Conservation (phyloP, 108 stramenopile species). For the Conticribra weissflogii region DNA sequence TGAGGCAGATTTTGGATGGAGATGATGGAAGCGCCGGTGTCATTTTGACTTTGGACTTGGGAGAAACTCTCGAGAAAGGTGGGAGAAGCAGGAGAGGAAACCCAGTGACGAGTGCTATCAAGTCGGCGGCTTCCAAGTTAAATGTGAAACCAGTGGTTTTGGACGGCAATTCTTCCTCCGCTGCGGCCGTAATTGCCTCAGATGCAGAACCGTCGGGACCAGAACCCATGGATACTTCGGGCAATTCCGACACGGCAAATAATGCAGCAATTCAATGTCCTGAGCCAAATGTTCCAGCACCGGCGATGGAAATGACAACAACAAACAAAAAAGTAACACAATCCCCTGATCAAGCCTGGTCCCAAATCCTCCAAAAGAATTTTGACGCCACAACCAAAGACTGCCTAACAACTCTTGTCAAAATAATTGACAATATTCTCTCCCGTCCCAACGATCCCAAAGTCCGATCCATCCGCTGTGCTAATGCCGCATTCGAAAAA, state of each 20-base stretch:
- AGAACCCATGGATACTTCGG: slow-evolving; percentile 20
- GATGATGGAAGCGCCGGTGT: slow-evolving; percentile 50
- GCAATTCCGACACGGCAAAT: not conserved
- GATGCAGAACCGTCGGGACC: slow-evolving; percentile 7
- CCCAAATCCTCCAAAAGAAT: slow-evolving; percentile 49
- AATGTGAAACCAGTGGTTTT: slow-evolving; percentile 26
- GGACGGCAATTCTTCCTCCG: not conserved
- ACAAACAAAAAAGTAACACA: not conserved
- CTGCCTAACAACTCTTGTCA: slow-evolving; percentile 69
- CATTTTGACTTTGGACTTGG: slow-evolving; percentile 28
- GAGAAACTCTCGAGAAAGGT: not conserved
- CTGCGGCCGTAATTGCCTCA: slow-evolving; percentile 1
- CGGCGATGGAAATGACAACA: not conserved
- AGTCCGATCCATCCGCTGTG: slow-evolving; percentile 68
- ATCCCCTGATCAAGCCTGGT: slow-evolving; percentile 46
- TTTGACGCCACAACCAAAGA: slow-evolving; percentile 66
- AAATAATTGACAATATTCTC: slow-evolving; percentile 76
- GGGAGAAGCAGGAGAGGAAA: not conserved
- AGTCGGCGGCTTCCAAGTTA: slow-evolving; percentile 34
- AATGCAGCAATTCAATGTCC: no score
- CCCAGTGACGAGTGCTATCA: slow-evolving; percentile 13
- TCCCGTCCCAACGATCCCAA: slow-evolving; percentile 64
- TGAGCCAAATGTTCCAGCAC: no score
- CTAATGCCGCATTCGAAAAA: slow-evolving; percentile 58
- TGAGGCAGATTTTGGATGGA: slow-evolving; percentile 37